A percentile compares a stretch with the other conserved stretches of the same genome.
These are phyloP conservation scores for Lactarius akahatsu DNA, from an alignment of 768 basidiomycete genomes.

Conservation along the genomic window DNA sequence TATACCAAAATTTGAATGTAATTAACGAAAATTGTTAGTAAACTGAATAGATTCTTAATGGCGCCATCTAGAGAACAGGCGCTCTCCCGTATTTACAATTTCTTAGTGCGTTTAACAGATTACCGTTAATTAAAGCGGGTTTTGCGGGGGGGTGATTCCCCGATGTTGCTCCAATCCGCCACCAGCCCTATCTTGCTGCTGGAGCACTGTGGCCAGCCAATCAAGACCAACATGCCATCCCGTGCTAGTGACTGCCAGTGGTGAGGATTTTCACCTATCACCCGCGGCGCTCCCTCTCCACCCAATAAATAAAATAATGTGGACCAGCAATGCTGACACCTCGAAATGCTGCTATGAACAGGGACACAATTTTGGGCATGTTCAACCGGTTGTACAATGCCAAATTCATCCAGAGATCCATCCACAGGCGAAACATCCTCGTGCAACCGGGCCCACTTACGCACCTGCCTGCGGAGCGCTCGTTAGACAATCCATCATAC, in stretches of 20 bases:
- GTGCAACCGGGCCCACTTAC: constrained; percentile 44
- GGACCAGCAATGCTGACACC: not conserved
- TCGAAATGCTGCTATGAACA: not conserved
- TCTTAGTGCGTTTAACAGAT: too few species aligned
- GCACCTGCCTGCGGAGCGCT: constrained; percentile 35
- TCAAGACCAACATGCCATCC: constrained; percentile 30
- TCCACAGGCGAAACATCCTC: constrained; percentile 45
- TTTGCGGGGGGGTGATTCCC: too few species aligned
- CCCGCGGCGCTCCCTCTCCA: not conserved
- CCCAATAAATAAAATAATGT: not conserved
- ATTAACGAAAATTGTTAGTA: too few species aligned
- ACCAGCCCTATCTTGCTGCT: constrained; percentile 46
- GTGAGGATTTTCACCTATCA: constrained; percentile 2
- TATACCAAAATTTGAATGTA: too few species aligned
- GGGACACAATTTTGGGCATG: constrained; percentile 37
- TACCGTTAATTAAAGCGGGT: too few species aligned
- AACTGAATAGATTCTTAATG: too few species aligned
- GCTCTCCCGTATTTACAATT: too few species aligned
- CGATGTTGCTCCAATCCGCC: not conserved
- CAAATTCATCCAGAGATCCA: constrained; percentile 43
- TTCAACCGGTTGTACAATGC: constrained; percentile 43
- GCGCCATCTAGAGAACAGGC: too few species aligned
- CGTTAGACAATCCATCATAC: constrained; percentile 38
- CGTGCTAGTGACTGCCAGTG: constrained; percentile 6
- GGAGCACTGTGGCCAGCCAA: constrained; percentile 46